Evolutionary conservation across 192 early-diverging fungal genomes (phyloP), one percentile per base, ranked within the genome.

Genomic region (Umbelopsis isabellina): DNA sequence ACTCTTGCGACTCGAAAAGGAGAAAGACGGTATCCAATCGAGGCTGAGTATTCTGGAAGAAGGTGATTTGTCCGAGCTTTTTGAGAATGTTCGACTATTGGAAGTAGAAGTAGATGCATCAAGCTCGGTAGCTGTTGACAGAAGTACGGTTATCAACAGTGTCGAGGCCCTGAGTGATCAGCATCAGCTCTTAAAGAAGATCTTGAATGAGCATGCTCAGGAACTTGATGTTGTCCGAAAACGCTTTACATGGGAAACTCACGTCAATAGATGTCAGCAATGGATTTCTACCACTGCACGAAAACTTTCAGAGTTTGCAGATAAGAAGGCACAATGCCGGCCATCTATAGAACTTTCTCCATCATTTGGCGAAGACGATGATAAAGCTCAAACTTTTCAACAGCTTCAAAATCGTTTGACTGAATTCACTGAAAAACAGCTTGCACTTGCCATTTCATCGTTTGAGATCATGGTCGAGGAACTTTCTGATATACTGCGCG

Each of bases 301-400:
- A 11, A 79, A 79, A 46, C 49, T 79, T 18, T 79, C 71, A 23
- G 73, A 79, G 41, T 79, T 79, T 58, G 65, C 48, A 55, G 68
- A 66, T 11, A 79, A 79, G 37, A 79, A 79, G 37, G 78, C 67
- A 2, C 67, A 70, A 1, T 75, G 61, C 45, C 44, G 64, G 46
- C 72, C 73, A 23, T 23, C 49, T 3, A 46, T 46, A 13, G 76
- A 77, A n/a, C 55, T 65, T 33, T 15, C 49, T 0, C 76, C 76
- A 8, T 65, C 71, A 13, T 66, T 72, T 52, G 46, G 33, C 18
- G 52, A 66, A 18, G 71, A 77, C 44, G 49, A 65, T 46, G 76
- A 77, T 11, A 77, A 30, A 12, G 22, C 68, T 6, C 76, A 77
- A 44, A 52, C 67, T 1, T 53, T 61, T 18, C 68, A 72, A 13